Evolutionary conservation across 306 rosid genomes (phyloP), one percentile per base, ranked within the genome.

Genomic region (Gleditsia sinensis): DNA sequence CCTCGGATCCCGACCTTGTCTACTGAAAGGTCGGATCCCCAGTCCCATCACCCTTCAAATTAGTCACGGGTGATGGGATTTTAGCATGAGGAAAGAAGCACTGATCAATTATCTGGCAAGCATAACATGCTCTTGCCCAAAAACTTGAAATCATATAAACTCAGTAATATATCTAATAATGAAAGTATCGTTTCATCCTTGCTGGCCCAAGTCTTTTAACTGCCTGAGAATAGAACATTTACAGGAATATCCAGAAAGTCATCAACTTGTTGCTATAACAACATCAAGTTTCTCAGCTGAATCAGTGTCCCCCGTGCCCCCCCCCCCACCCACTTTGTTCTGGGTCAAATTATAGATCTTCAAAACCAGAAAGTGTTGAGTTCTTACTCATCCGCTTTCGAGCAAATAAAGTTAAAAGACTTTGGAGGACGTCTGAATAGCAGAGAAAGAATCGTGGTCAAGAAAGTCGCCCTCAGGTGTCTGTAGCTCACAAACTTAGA

Each of bases 21-120:
- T 64, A 13, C 69, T 5, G 69, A 64, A 21, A 40, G 7, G 53
- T 64, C 36, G n/a, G n/a, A n/a, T n/a, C n/a, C n/a, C n/a, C n/a
- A n/a, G n/a, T n/a, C n/a, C n/a, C n/a, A n/a, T n/a, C n/a, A n/a
- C n/a, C n/a, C n/a, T n/a, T n/a, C n/a, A n/a, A n/a, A n/a, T n/a
- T n/a, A n/a, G n/a, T n/a, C n/a, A 13, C 12, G 17, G 49, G 0
- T 12, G 17, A 4, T 43, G 49, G 1, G 17, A 1, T 43, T 43
- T 2, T 11, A 43, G 49, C 49, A 11, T 12, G 0, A 43, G 49
- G 12, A 43, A 12, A 49, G 8, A 17, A 17, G 9, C 2, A 49
- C 10, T 16, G 2, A n/a, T 17, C 25, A 49, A 7, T 50, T 6
- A 50, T n/a, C 14, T 13, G 14, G 28, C 0, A 51, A 8, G 34